phyloP scores from a whole-genome alignment of 31 red algal species.

The Pterothamnion heteromorphum region DNA sequence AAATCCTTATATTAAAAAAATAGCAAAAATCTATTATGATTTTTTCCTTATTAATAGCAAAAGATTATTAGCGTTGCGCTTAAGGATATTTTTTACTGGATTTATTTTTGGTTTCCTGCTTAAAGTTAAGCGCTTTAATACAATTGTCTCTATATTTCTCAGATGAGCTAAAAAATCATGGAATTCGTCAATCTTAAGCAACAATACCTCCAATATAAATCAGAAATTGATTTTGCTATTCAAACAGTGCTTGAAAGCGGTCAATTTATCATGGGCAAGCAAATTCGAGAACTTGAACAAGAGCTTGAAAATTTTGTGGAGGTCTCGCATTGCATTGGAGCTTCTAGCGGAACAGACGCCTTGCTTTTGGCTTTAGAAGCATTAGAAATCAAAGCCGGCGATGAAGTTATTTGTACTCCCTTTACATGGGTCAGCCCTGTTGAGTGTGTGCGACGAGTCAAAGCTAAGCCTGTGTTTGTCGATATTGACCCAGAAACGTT shows the following conservation, averaged over 20 bases:
- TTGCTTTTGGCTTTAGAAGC: slow-evolving; percentile 68
- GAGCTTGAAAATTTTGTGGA: slow-evolving; percentile 49
- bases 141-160: too few species aligned
- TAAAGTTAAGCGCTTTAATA: too few species aligned
- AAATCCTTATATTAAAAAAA: too few species aligned
- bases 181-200: slow-evolving; percentile 57
- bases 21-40: too few species aligned
- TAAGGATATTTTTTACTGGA: too few species aligned
- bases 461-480: slow-evolving; percentile 63
- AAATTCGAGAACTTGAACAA: slow-evolving; percentile 58
- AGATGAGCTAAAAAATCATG: background rate
- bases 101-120: too few species aligned
- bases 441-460: slow-evolving; percentile 63
- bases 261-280: slow-evolving; percentile 68
- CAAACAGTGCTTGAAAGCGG: slow-evolving; percentile 53
- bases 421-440: slow-evolving; percentile 73
- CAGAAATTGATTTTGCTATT: slow-evolving; percentile 56
- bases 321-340: slow-evolving; percentile 53
- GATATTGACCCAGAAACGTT: slow-evolving; percentile 71
- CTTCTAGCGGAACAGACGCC: slow-evolving; percentile 67
- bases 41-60: too few species aligned
- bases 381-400: slow-evolving; percentile 54
- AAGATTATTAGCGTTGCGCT: too few species aligned
- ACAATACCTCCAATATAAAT: slow-evolving; percentile 48
- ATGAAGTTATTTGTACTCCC: slow-evolving; percentile 67